Evolutionary conservation across 2,329 filamentous ascomycete genomes (phyloP), one percentile per base, ranked within the genome.

Genomic region (Trichoderma sp.): DNA sequence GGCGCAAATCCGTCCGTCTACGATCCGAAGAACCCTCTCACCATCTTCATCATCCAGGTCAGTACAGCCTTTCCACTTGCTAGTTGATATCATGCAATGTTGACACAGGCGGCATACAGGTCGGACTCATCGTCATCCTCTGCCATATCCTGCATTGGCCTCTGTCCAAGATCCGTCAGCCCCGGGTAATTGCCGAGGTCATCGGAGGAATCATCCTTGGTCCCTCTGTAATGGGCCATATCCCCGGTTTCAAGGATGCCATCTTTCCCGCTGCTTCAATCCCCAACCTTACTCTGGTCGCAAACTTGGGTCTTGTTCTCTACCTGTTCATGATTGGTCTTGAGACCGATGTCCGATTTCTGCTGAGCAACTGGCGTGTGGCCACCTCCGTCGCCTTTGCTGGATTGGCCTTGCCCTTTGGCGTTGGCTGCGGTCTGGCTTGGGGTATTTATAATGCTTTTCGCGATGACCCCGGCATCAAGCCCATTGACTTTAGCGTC

Each of bases 271-370:
- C 84, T 0, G 88, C 83, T 0, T 94, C 93, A 2, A 92, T 97
- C 80, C 90, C 93, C 3, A 90, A 91, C 67, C 84, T 97, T 64
- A 91, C 84, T 76, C 87, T 95, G 69, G 92, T 93, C 58, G 94
- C 94, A 58, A 97, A 96, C 76, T 82, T 97, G 4, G 94, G 94
- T 6, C 84, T 97, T 67, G 88, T 97, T 15, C 85, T 97, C 8
- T 97, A 96, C 79, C 84, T 97, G 43, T 97, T 97, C 81, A 86
- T 97, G 72, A 93, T 97, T 28, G 94, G 93, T 2, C 86, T 97
- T 3, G 94, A 97, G 83, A 93, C 95, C 58, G 93, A 97, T 78
- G 84, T 97, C 56, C 88, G 92, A 53, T 90, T 94, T 77, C 87
- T 97, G 73, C 81, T 90, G 32, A 90, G 87, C 77, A 97, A 97